phyloP scores from a whole-genome alignment of 2,329 filamentous ascomycete genomes.

The Acarospora socialis region DNA sequence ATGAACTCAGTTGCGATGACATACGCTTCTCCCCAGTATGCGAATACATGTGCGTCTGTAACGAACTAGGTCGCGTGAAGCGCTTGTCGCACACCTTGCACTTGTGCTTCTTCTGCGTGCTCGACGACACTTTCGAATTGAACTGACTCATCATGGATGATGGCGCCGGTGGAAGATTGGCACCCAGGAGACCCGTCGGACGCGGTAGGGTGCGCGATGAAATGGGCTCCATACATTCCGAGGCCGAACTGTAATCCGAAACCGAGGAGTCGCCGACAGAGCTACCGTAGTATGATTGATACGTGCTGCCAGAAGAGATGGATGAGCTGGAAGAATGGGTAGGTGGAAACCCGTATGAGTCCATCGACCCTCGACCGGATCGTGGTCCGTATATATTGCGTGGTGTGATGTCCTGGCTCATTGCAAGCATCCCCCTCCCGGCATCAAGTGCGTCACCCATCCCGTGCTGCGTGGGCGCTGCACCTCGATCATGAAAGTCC shows the following conservation, averaged over 20 bases:
- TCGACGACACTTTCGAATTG: conserved; percentile 89
- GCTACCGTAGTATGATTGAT: conserved; percentile 70
- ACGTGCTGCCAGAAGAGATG: conserved; percentile 65
- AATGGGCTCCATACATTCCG: conserved; percentile 67
- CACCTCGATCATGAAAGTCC: conserved; percentile 18
- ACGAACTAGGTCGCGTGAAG: conserved; percentile 83
- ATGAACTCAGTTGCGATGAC: conserved; percentile 29
- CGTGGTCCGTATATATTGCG: conserved; percentile 72
- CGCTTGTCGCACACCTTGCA: conserved; percentile 98
- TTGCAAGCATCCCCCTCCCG: conserved; percentile 83
- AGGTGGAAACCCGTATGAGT: conserved; percentile 84
- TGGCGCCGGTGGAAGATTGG: conserved; percentile 61
- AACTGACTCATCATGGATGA: conserved; percentile 97
- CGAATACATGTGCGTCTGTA: conserved; percentile 97
- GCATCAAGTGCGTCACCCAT: conserved; percentile 87
- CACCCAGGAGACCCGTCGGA: conserved; percentile 50
- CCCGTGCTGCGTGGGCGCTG: conserved; percentile 46
- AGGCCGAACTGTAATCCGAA: conserved; percentile 86
- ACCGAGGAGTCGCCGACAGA: conserved; percentile 68
- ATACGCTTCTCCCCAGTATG: conserved; percentile 96
- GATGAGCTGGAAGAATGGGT: conserved; percentile 77
- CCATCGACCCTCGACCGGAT: conserved; percentile 54
- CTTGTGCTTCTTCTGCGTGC: conserved; percentile 98
- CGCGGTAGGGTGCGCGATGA: conserved; percentile 71
- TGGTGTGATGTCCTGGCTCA: conserved; percentile 84